A percentile compares a stretch with the other conserved stretches of the same genome.
These are phyloP conservation scores for Apiospora arundinis DNA, from an alignment of 2,329 filamentous ascomycete species.

Conservation along the genomic window DNA sequence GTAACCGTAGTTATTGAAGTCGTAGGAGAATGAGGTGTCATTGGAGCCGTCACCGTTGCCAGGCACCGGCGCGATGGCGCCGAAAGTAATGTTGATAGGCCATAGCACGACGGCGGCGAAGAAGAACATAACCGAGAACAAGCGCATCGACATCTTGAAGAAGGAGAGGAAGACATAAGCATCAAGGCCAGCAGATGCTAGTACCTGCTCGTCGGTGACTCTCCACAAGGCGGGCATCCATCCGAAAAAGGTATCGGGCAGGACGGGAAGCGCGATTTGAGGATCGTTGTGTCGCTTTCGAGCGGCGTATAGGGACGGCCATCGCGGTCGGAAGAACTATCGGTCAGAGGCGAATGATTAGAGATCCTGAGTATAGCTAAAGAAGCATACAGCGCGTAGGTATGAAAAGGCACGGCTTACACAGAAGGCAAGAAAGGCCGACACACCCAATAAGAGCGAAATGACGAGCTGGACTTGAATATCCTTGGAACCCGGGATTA, in stretches of 20 bases:
- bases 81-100: slow-evolving; percentile 70
- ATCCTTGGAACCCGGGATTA: slow-evolving; percentile 50
- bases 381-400: background rate
- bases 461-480: slow-evolving; percentile 72
- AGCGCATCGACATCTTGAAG: slow-evolving; percentile 92
- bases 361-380: background rate
- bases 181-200: slow-evolving; percentile 90
- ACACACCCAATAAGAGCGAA: slow-evolving; percentile 72
- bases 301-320: slow-evolving; percentile 89
- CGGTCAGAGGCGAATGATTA: slow-evolving; percentile 22
- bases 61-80: background rate
- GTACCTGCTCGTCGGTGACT: slow-evolving; percentile 87
- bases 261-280: slow-evolving; percentile 69
- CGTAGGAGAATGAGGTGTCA: background rate
- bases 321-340: slow-evolving; percentile 80
- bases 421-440: slow-evolving; percentile 79
- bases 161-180: slow-evolving; percentile 96
- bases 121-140: slow-evolving; percentile 79
- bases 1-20: background rate
- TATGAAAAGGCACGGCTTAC: slow-evolving; percentile 50
- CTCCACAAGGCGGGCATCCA: slow-evolving; percentile 89
- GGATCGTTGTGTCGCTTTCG: slow-evolving; percentile 76
- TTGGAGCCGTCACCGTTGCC: slow-evolving; percentile 38
- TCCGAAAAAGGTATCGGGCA: slow-evolving; percentile 86
- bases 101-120: slow-evolving; percentile 82